Base-by-base conservation (phyloP, 129 eudicot genomes). In the Saussurea involucrata region DNA sequence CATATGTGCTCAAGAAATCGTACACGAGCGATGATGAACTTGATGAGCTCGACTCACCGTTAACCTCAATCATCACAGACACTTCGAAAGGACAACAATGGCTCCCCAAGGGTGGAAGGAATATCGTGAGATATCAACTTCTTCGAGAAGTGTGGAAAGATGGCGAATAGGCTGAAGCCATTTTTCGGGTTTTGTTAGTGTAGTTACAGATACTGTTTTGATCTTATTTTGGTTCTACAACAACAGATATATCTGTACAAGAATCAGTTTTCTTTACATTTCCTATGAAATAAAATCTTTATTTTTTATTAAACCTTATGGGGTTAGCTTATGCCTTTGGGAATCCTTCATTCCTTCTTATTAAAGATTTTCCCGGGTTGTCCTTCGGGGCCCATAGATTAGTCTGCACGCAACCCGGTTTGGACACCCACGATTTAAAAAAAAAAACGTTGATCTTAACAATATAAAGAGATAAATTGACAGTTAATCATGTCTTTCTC, bases 1-100 rank as follows among this genome's bases (percentile, higher is more conserved):
- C 93, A 15, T 88, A 91, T 2, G 68, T 89, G 72, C 92, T 91
- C 7, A 87, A 82, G 79, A 93, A 91, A 84, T 86, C 97, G 25
- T 86, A 93, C 83, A 84, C 88, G 1, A 93, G 98, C 11, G 98
- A 93, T 21, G 98, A 90, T 69, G 98, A 93, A 78, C 92, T 93
- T 1, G 95, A 90, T 3, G 96, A 93, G 89, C 84, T 93, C 11
- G 89, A 87, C 71, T 85, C 90, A 5, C 95, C 96, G 13, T 80
- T 93, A 71, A 84, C 89, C 70, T 81, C 90, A 63, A 86, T 93
- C 80, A 76, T 87, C 13, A 67, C 81, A 28, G 88, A 88, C 66
- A 87, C 75, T 76, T 72, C 77, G 6, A 72, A 84, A 24, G 81
- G 74, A 66, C 74, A 79, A 60, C 86, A 71, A 67, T 75, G 84